These are phyloP conservation scores for Letharia columbiana DNA, from an alignment of 495 filamentous ascomycete genomes.

Conservation along the genomic window DNA sequence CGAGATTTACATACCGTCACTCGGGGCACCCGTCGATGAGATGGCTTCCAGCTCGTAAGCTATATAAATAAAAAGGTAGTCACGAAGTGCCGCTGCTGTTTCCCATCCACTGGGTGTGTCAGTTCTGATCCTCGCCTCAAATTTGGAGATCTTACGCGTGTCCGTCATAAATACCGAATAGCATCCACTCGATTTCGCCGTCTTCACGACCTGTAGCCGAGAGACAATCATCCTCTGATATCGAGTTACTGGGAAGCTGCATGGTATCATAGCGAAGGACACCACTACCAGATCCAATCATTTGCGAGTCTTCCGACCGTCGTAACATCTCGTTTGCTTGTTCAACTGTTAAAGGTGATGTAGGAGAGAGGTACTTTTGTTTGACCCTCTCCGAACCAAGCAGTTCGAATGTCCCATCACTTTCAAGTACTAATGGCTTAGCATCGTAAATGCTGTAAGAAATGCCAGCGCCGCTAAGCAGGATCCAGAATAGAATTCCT, in stretches of 20 bases:
- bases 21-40: conserved; percentile 14
- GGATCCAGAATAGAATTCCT: background rate
- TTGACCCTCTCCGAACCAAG: background rate
- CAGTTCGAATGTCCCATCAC: background rate
- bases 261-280: conserved; percentile 14
- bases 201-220: conserved; percentile 13
- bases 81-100: conserved; percentile 36
- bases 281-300: conserved; percentile 8
- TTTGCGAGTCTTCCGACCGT: background rate
- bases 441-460: background rate
- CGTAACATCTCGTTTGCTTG: conserved; percentile 6
- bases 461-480: conserved; percentile 6
- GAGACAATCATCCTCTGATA: conserved; percentile 12
- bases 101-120: conserved; percentile 31
- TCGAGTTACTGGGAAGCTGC: conserved; percentile 13
- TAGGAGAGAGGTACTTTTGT: conserved; percentile 7
- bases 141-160: conserved; percentile 27
- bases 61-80: conserved; percentile 37
- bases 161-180: conserved; percentile 44
- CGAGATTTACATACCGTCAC: conserved; percentile 1
- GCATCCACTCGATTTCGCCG: conserved; percentile 37
- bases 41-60: conserved; percentile 30
- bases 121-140: background rate
- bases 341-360: conserved; percentile 7
- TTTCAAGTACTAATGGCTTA: conserved; percentile 10